Evolutionary conservation across 2,329 filamentous ascomycete species (phyloP), one percentile per base, ranked within the genome.

Genomic region (Monascus ruber): DNA sequence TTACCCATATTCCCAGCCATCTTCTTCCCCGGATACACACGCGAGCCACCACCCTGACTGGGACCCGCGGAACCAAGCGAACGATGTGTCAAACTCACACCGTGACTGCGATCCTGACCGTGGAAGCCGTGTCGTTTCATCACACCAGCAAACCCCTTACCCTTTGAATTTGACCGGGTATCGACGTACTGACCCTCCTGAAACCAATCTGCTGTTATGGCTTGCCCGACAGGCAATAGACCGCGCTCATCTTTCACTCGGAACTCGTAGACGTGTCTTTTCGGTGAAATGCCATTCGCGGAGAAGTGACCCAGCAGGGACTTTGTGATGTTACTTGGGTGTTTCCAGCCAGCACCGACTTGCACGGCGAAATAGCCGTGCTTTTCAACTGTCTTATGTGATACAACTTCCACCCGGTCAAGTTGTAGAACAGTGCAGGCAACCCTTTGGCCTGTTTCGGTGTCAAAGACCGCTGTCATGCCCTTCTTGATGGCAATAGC

Each of bases 1-100:
- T 83, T 84, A 47, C 91, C 91, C 91, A 98, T 96, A 43, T 85
- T 79, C 40, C 91, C 91, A 3, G 91, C 79, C 91, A 98, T 98
- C 69, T 87, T 91, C 77, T 98, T 98, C 44, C 91, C 91, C 0
- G 91, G 91, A 58, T 87, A 70, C 24, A 98, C 89, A 65, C 91
- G 79, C 46, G 85, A 93, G 67, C 91, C 91, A 59, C 83, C 81
- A 48, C 91, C 91, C 66, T 98, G 91, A 51, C 83, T 84, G 43
- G 83, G 85, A 60, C 91, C 91, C 5, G 82, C 75, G 28, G 86
- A 89, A 72, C 91, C 91, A 68, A 95, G 85, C 26, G 84, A 84
- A 56, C 91, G 77, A 73, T 98, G 91, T 56, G 85, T 87, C 68
- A 87, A 79, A 58, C 88, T 95, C 68, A 93, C 89, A 74, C 91